Percentiles rank a stretch among this genome's conserved stretches.
These are phyloP conservation scores for Ogataea polymorpha DNA, from an alignment of 805 yeast species.

Conservation along the genomic window DNA sequence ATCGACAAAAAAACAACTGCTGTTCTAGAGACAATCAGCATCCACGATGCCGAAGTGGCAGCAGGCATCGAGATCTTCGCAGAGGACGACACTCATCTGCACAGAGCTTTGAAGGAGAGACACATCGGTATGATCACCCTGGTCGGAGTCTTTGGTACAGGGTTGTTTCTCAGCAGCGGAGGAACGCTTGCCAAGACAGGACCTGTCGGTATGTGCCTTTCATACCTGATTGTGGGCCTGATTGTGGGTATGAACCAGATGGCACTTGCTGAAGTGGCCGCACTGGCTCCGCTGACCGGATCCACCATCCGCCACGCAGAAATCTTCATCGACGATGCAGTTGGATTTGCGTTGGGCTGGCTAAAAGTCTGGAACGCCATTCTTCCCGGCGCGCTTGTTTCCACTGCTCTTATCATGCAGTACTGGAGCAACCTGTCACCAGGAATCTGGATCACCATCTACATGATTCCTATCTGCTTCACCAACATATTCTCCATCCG, in stretches of 20 bases:
- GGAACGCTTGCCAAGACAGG: slow-evolving; percentile 34
- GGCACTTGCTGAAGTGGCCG: slow-evolving; percentile 54
- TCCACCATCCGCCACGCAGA: slow-evolving; percentile 41
- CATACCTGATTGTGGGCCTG: slow-evolving; percentile 55
- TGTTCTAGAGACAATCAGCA: not conserved
- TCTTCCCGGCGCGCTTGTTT: slow-evolving; percentile 55
- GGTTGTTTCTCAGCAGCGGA: slow-evolving; percentile 49
- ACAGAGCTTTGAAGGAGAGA: slow-evolving; percentile 42
- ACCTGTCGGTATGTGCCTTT: slow-evolving; percentile 45
- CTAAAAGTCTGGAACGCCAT: slow-evolving; percentile 41
- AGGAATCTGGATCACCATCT: slow-evolving; percentile 56
- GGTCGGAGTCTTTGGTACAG: slow-evolving; percentile 75
- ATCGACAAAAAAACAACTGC: not conserved
- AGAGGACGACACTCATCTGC: slow-evolving; percentile 15
- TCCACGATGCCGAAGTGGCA: not conserved
- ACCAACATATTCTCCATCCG: slow-evolving; percentile 49
- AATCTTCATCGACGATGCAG: slow-evolving; percentile 39
- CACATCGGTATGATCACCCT: slow-evolving; percentile 65
- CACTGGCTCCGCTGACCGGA: slow-evolving; percentile 54
- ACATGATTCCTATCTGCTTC: slow-evolving; percentile 40
- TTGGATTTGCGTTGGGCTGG: slow-evolving; percentile 55
- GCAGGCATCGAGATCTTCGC: slow-evolving; percentile 1
- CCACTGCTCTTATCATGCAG: slow-evolving; percentile 52
- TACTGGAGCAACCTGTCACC: slow-evolving; percentile 55
- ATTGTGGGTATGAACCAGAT: slow-evolving; percentile 57